phyloP scores from a whole-genome alignment of 2,329 filamentous ascomycete species.

The Pseudopithomyces maydicus region DNA sequence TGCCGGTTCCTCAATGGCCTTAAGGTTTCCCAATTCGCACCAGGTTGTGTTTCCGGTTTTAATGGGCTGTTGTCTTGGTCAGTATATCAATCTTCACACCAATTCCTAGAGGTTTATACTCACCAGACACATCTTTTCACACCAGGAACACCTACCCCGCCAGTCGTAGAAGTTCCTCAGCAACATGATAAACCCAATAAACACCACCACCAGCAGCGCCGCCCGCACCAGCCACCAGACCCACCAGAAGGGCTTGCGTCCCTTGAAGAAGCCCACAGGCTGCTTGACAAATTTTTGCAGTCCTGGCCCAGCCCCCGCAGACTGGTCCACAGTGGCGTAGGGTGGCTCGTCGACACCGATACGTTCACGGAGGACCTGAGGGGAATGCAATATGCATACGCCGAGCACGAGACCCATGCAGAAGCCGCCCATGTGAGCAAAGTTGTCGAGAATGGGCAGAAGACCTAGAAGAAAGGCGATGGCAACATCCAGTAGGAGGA shows the following conservation, averaged over 20 bases:
- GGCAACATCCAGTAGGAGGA: conserved; percentile 81
- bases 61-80: conserved; percentile 22
- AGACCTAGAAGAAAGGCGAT: conserved; percentile 93
- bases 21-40: conserved; percentile 42
- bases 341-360: conserved; percentile 72
- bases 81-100: background rate
- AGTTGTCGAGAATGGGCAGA: conserved; percentile 93
- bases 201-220: conserved; percentile 75
- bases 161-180: conserved; percentile 90
- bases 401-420: conserved; percentile 88
- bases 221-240: conserved; percentile 90
- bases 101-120: conserved; percentile 50
- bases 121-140: conserved; percentile 93
- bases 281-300: conserved; percentile 54
- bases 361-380: conserved; percentile 75
- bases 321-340: conserved; percentile 66
- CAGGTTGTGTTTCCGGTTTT: conserved; percentile 35
- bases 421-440: conserved; percentile 95
- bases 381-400: conserved; percentile 85
- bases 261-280: conserved; percentile 81
- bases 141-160: conserved; percentile 81
- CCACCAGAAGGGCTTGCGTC: conserved; percentile 94
- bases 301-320: conserved; percentile 26
- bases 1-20: conserved; percentile 19
- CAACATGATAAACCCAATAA: conserved; percentile 84